Evolutionary conservation across 1,284 basidiomycete species (phyloP).

Genomic region (Amylostereum areolatum): DNA sequence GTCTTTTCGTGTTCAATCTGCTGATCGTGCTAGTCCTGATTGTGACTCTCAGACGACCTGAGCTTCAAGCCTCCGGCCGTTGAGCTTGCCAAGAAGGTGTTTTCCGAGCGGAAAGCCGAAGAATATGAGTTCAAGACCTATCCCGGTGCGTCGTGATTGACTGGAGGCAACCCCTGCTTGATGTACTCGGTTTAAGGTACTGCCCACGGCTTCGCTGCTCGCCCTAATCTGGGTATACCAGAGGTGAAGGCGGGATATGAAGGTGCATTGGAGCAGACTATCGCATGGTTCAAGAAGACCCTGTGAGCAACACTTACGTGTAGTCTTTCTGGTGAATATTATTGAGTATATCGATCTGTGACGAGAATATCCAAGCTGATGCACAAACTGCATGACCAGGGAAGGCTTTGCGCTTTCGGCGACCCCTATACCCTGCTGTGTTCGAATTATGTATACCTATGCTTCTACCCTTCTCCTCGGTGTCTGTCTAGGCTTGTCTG

Average conservation of each 20-base stretch:
- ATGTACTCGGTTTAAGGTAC: slow-evolving; percentile 25
- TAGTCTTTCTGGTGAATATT: no score
- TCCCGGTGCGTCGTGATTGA: slow-evolving; percentile 32
- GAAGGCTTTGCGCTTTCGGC: no score
- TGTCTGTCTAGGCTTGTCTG: no score
- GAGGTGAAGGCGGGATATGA: slow-evolving; percentile 37
- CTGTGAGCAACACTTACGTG: slow-evolving; percentile 2
- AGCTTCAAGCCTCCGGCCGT: slow-evolving; percentile 35
- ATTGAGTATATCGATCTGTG: no score
- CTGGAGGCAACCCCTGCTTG: neutral
- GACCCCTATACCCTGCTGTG: no score
- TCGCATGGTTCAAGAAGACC: slow-evolving; percentile 31
- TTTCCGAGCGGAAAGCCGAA: slow-evolving; percentile 38
- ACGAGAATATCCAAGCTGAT: no score
- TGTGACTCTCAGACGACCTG: slow-evolving; percentile 38
- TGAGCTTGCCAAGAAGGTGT: slow-evolving; percentile 35
- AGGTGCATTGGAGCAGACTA: slow-evolving; percentile 26
- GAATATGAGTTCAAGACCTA: slow-evolving; percentile 51
- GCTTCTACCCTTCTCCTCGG: no score
- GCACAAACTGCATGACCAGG: no score
- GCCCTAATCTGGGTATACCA: slow-evolving; percentile 35
- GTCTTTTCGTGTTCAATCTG: slow-evolving; percentile 21
- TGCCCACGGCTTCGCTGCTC: slow-evolving; percentile 40
- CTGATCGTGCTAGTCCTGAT: neutral
- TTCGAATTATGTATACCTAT: no score